These are phyloP conservation scores for Penicillium crystallinum DNA, from an alignment of 495 filamentous ascomycete genomes.

Conservation along the genomic window DNA sequence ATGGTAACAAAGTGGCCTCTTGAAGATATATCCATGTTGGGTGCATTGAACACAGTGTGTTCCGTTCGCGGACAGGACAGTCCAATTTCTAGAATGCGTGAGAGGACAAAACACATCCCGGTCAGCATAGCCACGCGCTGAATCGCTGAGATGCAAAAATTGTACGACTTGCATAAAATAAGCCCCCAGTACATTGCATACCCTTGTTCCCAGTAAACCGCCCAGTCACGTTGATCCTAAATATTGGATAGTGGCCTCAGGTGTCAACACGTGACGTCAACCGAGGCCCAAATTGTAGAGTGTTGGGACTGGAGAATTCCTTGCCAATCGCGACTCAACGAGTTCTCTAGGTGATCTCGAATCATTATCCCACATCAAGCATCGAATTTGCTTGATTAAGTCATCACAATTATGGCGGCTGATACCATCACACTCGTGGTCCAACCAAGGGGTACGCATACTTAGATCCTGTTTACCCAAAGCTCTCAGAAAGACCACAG, in stretches of 20 bases:
- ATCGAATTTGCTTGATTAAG: background rate
- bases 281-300: conserved; percentile 11
- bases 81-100: background rate
- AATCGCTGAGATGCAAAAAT: background rate
- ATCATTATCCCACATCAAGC: background rate
- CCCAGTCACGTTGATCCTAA: background rate
- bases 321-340: conserved; percentile 8
- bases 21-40: background rate
- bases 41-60: background rate
- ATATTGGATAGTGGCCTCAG: conserved; percentile 8
- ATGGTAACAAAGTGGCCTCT: background rate
- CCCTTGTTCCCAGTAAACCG: background rate
- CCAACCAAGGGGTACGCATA: conserved; percentile 37
- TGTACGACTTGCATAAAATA: background rate
- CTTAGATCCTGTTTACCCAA: background rate
- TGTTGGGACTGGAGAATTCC: conserved; percentile 4
- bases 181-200: background rate
- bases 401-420: conserved; percentile 21
- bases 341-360: background rate
- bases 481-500: background rate
- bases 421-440: conserved; percentile 33
- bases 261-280: conserved; percentile 10
- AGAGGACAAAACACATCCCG: background rate
- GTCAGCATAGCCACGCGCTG: background rate
- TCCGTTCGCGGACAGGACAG: background rate